Conservation (phyloP, 768 basidiomycete species). For the Auriscalpium vulgare region DNA sequence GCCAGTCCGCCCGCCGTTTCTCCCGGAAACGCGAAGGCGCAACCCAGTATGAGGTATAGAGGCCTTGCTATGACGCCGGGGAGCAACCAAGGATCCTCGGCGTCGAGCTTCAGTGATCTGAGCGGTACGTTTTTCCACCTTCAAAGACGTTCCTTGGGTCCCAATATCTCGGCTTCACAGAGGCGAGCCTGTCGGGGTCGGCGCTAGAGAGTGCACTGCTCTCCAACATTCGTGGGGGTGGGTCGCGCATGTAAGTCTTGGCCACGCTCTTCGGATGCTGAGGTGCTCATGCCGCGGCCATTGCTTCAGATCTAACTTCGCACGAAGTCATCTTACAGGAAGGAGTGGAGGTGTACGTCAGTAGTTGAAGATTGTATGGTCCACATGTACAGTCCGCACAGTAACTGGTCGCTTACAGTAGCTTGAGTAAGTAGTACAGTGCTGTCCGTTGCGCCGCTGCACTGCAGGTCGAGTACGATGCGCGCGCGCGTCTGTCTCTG, state of each 20-base stretch:
- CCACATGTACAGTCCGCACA: neutral
- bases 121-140: conserved; percentile 50
- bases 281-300: neutral
- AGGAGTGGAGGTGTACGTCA: neutral
- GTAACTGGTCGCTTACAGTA: neutral
- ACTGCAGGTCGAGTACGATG: too few species aligned
- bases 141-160: neutral
- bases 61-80: conserved; percentile 38
- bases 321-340: conserved; percentile 15
- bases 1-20: conserved; percentile 1
- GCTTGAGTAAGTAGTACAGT: neutral
- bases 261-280: neutral
- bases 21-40: conserved; percentile 6
- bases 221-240: conserved; percentile 62
- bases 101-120: conserved; percentile 80
- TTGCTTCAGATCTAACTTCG: conserved; percentile 14
- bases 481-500: too few species aligned
- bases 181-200: conserved; percentile 69
- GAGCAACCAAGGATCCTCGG: conserved; percentile 62
- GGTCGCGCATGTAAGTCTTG: conserved; percentile 60
- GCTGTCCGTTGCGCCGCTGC: neutral
- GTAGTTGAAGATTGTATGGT: neutral
- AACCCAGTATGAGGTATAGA: conserved; percentile 25
- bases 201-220: conserved; percentile 73
- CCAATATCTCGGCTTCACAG: conserved; percentile 24